Evolutionary conservation across 2,329 filamentous ascomycete species (phyloP), one percentile per base, ranked within the genome.

Genomic region (Xylogone sp.): DNA sequence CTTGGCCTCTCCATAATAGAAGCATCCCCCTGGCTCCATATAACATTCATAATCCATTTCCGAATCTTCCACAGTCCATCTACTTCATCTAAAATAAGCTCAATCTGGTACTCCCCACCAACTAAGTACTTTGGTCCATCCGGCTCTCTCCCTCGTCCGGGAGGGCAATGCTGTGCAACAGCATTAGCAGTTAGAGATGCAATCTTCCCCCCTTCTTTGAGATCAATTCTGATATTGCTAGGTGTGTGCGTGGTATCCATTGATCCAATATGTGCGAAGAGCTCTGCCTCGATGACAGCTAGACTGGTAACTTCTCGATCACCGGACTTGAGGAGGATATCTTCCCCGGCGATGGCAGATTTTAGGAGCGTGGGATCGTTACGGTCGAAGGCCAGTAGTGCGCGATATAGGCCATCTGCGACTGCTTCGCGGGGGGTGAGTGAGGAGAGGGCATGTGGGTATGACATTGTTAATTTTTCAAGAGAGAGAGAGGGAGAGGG

Each of bases 1-100:
- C 73, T 16, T 5, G 12, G 34, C n/a, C n/a, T 16, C n/a, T 13
- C 24, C 48, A 53, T 55, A 12, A 54, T 16, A 13, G 46, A 47
- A 22, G n/a, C 43, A 58, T 67, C 64, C 2, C 65, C 66, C 43
- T 65, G 48, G 13, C 39, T 58, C 68, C 69, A 71, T 10, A 62
- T 56, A 48, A 62, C 27, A 42, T 69, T 57, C 39, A 68, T 46
- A 21, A 51, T 57, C 56, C 56, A 68, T 18, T 59, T 55, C 58
- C 62, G 64, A 18, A 66, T 63, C 61, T 66, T 70, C 69, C 69
- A 71, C 50, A 67, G 21, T 9, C 61, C 63, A 24, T 62, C 62
- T 4, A 7, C 45, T 18, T 57, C 55, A 57, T 66, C 63, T 53
- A 54, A 62, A 3, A 66, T 57, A 18, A 69, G 27, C 49, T 68